Evolutionary conservation across 2,329 filamentous ascomycete species (phyloP).

Genomic region (Cladosporium sp.): DNA sequence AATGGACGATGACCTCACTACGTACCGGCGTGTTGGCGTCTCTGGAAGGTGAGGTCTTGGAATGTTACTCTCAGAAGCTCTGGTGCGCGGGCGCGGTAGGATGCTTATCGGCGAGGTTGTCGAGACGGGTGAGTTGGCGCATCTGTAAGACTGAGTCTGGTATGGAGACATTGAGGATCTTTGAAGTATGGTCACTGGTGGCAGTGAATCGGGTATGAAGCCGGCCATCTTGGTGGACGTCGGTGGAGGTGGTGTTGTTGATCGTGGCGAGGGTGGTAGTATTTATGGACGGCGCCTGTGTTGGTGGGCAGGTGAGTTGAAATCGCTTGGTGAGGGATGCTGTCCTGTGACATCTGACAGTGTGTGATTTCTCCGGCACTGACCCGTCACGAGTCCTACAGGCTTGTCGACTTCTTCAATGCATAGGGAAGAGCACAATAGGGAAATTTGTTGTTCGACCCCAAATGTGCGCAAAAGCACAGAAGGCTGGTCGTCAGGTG

Average conservation of each 20-base stretch:
- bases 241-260: neutral
- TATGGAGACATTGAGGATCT: neutral
- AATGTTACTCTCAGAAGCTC: neutral
- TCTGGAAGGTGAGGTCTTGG: neutral
- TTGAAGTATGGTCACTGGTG: neutral
- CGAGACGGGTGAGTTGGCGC: neutral
- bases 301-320: neutral
- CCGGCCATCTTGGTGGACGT: conserved; percentile 3
- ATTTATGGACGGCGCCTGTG: neutral
- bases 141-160: neutral
- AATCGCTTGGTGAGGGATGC: neutral
- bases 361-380: neutral
- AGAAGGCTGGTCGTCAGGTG: neutral
- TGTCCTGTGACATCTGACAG: neutral
- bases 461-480: neutral
- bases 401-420: neutral
- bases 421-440: neutral
- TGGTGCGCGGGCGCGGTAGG: neutral
- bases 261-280: neutral
- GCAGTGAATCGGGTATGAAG: conserved; percentile 4
- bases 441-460: neutral
- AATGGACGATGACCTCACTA: neutral
- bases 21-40: neutral
- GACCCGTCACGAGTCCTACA: neutral
- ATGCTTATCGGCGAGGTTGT: neutral